Conservation (phyloP, 2,329 filamentous ascomycete genomes). For the Fusarium circinatum region DNA sequence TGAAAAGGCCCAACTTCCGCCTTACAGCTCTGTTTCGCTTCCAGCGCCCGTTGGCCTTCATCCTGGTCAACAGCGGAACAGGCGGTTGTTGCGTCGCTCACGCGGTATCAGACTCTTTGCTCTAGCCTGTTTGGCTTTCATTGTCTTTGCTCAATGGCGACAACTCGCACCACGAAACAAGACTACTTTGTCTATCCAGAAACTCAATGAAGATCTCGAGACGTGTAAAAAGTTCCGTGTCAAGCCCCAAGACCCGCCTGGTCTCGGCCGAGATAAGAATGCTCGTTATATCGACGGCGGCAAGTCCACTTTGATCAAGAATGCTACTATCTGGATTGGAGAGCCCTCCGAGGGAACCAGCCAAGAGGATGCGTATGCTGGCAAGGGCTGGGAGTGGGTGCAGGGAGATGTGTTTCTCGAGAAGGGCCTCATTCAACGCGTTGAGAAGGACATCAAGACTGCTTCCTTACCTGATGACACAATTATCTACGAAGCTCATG, state of each 20-base stretch:
- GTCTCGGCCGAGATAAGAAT: conserved; percentile 66
- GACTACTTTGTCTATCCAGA: conserved; percentile 60
- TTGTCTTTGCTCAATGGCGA: conserved; percentile 61
- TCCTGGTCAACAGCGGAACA: conserved; percentile 33
- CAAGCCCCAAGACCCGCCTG: conserved; percentile 66
- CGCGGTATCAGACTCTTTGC: conserved; percentile 56
- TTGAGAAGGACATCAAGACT: conserved; percentile 57
- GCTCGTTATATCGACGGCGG: conserved; percentile 69
- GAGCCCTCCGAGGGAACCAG: conserved; percentile 64
- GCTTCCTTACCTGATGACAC: conserved; percentile 58
- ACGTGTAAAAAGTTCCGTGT: conserved; percentile 65
- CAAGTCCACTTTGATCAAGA: conserved; percentile 70
- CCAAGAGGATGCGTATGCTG: conserved; percentile 63
- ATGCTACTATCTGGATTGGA: conserved; percentile 74
- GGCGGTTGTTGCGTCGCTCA: conserved; percentile 53
- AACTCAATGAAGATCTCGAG: conserved; percentile 63
- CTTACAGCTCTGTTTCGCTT: conserved; percentile 54
- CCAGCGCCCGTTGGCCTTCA: conserved; percentile 32
- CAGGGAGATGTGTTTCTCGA: conserved; percentile 69
- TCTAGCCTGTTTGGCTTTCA: conserved; percentile 61
- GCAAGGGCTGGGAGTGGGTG: conserved; percentile 70
- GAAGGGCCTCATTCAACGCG: conserved; percentile 67
- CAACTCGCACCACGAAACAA: conserved; percentile 49
- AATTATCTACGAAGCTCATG: conserved; percentile 66
- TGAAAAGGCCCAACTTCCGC: conserved; percentile 58